Evolutionary conservation across 306 rosid genomes (phyloP).

Genomic region (Fragaria iinumae): DNA sequence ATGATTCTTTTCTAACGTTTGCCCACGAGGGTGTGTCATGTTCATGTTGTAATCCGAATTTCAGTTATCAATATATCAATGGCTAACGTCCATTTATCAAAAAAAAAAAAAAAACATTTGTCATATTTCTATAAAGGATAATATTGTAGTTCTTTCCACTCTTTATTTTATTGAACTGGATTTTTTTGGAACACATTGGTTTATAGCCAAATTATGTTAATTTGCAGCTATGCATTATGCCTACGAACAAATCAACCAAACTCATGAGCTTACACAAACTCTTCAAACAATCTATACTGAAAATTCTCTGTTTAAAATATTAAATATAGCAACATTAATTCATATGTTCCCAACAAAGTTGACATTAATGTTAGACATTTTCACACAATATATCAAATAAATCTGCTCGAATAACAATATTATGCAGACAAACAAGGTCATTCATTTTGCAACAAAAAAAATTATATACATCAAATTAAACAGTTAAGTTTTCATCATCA

Average conservation of each 20-base stretch:
- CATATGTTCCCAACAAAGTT: neutral
- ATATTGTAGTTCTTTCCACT: neutral
- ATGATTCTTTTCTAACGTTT: no score
- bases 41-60: no score
- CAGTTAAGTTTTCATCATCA: neutral
- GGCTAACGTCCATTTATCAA: no score
- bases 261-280: neutral
- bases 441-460: neutral
- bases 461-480: neutral
- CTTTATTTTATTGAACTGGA: neutral
- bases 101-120: no score
- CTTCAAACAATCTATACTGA: neutral
- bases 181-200: no score
- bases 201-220: neutral
- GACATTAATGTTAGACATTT: no score
- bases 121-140: no score
- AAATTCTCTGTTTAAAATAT: neutral
- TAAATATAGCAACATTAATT: neutral
- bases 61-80: no score
- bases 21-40: no score
- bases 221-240: neutral
- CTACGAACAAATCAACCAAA: neutral
- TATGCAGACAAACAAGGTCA: neutral
- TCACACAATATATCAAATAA: neutral
- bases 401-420: no score